phyloP scores from a whole-genome alignment of 2,329 filamentous ascomycete genomes.

The Cladorrhinum sp. region DNA sequence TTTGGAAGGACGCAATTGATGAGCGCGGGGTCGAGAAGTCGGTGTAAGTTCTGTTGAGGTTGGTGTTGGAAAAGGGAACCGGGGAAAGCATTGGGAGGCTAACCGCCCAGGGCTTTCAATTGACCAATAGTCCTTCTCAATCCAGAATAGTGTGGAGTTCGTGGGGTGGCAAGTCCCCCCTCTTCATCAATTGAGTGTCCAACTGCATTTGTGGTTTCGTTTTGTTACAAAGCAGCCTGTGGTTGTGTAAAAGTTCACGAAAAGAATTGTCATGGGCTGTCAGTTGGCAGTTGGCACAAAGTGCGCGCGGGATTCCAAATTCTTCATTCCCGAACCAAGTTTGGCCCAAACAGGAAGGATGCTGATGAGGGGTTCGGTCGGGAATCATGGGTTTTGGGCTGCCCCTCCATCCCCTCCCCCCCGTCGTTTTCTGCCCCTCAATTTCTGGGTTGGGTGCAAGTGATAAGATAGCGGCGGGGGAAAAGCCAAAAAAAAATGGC shows the following conservation, averaged over 20 bases:
- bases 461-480: constrained; percentile 24
- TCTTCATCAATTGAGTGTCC: not conserved
- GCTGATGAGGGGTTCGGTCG: constrained; percentile 6
- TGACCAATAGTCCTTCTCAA: constrained; percentile 8
- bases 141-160: not conserved
- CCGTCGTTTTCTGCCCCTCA: constrained; percentile 1
- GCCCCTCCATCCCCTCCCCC: constrained; percentile 11
- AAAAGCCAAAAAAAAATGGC: not conserved
- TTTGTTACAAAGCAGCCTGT: not conserved
- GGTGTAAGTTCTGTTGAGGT: not conserved
- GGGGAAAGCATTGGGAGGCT: not conserved
- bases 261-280: not conserved
- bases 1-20: too few species aligned
- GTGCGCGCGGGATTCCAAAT: constrained; percentile 1
- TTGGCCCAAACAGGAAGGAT: constrained; percentile 16
- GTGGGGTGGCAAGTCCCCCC: not conserved
- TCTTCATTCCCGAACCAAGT: not conserved
- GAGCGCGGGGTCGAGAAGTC: not conserved
- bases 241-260: not conserved
- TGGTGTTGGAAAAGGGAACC: not conserved
- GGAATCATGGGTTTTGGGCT: not conserved
- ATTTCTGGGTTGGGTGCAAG: not conserved
- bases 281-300: not conserved
- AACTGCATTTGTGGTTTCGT: too few species aligned
- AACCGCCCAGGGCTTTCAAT: not conserved